Conservation (phyloP, 2,329 filamentous ascomycete species). For the Fusarium sp. region DNA sequence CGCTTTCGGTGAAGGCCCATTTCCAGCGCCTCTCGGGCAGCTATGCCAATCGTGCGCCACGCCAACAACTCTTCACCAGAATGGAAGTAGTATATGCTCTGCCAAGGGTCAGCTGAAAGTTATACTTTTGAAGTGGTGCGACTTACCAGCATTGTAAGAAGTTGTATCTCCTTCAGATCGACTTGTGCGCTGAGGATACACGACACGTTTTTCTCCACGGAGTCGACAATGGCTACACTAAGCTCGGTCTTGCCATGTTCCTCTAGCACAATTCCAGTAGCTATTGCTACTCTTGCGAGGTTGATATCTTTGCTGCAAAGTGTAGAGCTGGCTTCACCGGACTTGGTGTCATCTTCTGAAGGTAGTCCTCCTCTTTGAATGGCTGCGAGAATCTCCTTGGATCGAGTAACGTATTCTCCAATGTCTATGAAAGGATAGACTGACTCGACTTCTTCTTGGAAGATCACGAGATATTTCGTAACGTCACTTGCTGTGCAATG, state of each 20-base stretch:
- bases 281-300: conserved; percentile 55
- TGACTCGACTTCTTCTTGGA: conserved; percentile 59
- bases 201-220: conserved; percentile 51
- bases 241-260: conserved; percentile 52
- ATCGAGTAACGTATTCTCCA: conserved; percentile 45
- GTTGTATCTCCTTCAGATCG: conserved; percentile 55
- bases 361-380: conserved; percentile 24
- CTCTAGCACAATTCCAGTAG: conserved; percentile 54
- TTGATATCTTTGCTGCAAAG: conserved; percentile 50
- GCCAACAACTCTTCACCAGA: conserved; percentile 65
- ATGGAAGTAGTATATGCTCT: conserved; percentile 62
- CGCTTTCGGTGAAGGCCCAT: conserved; percentile 64
- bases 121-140: neutral
- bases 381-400: conserved; percentile 48
- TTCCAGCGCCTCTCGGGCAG: conserved; percentile 62
- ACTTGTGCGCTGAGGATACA: conserved; percentile 51
- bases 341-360: neutral
- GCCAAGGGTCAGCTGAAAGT: rapidly evolving
- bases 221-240: conserved; percentile 49
- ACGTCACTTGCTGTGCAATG: conserved; percentile 49
- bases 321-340: neutral
- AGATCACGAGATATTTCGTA: conserved; percentile 54
- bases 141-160: conserved; percentile 52
- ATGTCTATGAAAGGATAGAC: conserved; percentile 56
- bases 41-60: conserved; percentile 64